phyloP scores from a whole-genome alignment of 768 basidiomycete genomes.

The Arthromyces matolae region DNA sequence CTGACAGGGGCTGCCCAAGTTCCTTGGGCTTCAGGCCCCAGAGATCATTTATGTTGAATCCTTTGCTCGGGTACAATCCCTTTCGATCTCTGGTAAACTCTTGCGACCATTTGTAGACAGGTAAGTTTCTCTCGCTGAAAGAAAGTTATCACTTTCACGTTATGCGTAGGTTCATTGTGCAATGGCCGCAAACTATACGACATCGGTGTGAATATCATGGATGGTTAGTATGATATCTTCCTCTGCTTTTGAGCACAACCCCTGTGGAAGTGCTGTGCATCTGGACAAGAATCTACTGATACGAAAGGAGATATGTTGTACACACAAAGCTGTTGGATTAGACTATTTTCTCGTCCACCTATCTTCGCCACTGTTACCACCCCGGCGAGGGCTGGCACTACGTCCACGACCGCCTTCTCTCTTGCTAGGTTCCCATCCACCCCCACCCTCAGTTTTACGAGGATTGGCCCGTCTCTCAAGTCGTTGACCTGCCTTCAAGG shows the following conservation, averaged over 20 bases:
- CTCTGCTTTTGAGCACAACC: too few relatives aligned
- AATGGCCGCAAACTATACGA: constrained; percentile 69
- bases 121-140: constrained; percentile 32
- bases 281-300: too few relatives aligned
- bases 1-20: constrained; percentile 38
- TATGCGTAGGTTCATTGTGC: constrained; percentile 70
- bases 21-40: constrained; percentile 71
- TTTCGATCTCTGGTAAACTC: constrained; percentile 84
- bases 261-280: too few relatives aligned
- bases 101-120: constrained; percentile 80
- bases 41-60: constrained; percentile 87
- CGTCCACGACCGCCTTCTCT: constrained; percentile 62
- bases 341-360: constrained; percentile 65
- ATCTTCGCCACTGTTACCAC: constrained; percentile 68
- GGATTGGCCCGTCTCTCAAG: constrained; percentile 78
- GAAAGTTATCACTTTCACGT: constrained; percentile 3
- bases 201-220: constrained; percentile 50
- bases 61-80: constrained; percentile 78
- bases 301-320: constrained; percentile 2
- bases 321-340: neutral
- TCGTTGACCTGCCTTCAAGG: constrained; percentile 78
- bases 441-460: constrained; percentile 54
- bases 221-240: constrained; percentile 67
- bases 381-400: constrained; percentile 69
- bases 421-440: constrained; percentile 81